phyloP scores from a whole-genome alignment of 176 grass and related monocot genomes.

The Aegilops tauschii region DNA sequence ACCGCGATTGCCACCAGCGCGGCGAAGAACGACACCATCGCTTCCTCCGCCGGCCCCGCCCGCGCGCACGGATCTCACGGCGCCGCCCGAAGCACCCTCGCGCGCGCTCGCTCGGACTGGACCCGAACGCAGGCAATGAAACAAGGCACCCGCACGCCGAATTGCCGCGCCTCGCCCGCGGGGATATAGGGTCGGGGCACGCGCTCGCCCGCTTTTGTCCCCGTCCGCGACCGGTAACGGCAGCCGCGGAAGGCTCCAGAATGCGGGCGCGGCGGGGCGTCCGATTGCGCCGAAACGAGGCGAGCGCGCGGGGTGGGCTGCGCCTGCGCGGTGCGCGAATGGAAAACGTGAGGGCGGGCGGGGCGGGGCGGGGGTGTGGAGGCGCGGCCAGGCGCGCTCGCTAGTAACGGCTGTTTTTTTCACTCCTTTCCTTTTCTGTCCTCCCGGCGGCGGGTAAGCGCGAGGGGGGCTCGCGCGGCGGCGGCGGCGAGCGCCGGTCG shows the following conservation, averaged over 20 bases:
- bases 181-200: constrained; percentile 17
- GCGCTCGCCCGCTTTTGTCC: constrained; percentile 3
- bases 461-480: not conserved
- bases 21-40: constrained; percentile 14
- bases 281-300: not conserved
- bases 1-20: constrained; percentile 29
- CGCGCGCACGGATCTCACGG: constrained; percentile 33
- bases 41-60: not conserved
- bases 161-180: not conserved
- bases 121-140: no score
- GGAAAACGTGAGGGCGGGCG: constrained; percentile 14
- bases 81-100: not conserved
- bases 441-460: not conserved
- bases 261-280: constrained; percentile 19
- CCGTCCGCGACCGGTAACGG: constrained; percentile 28
- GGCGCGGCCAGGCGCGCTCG: constrained; percentile 1
- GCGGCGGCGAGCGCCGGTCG: not conserved
- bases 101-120: no score
- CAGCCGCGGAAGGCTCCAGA: constrained; percentile 26
- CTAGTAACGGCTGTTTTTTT: constrained; percentile 28
- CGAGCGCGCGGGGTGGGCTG: not conserved
- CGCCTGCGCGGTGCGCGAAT: not conserved
- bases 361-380: not conserved
- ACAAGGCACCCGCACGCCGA: not conserved
- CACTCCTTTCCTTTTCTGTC: not conserved